These are phyloP conservation scores for Melastoma malabathricum DNA, from an alignment of 345 rosid species.

Conservation along the genomic window DNA sequence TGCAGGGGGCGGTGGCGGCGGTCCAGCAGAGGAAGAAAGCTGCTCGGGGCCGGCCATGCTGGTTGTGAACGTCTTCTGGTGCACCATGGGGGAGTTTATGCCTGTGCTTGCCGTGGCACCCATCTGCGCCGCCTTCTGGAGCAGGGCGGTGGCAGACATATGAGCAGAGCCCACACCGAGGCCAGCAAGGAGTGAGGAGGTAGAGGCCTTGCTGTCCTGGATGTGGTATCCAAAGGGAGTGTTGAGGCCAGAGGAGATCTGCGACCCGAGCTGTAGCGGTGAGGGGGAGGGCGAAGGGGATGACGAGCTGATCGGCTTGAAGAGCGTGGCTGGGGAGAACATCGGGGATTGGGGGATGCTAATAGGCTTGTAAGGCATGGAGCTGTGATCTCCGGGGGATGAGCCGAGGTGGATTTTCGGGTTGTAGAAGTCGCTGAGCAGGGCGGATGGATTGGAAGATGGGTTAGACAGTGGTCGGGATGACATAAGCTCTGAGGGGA, in stretches of 20 bases:
- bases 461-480: constrained; percentile 3
- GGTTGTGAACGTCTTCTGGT: constrained; percentile 41
- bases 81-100: constrained; percentile 57
- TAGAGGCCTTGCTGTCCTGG: constrained; percentile 29
- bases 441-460: constrained; percentile 14
- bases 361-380: constrained; percentile 41
- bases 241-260: constrained; percentile 29
- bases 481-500: constrained; percentile 19
- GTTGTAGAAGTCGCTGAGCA: constrained; percentile 30
- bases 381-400: constrained; percentile 36
- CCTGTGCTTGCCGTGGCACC: constrained; percentile 54
- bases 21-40: constrained; percentile 14
- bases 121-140: constrained; percentile 65
- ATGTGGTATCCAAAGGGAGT: constrained; percentile 13
- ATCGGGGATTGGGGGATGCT: constrained; percentile 26
- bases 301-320: constrained; percentile 10
- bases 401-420: constrained; percentile 37
- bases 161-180: constrained; percentile 22
- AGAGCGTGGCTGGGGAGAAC: constrained; percentile 47
- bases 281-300: constrained; percentile 33
- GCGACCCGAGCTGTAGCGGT: constrained; percentile 46
- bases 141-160: constrained; percentile 60
- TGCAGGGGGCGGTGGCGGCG: constrained; percentile 16
- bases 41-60: constrained; percentile 33
- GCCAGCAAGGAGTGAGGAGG: constrained; percentile 5